Percentiles rank a stretch among this genome's conserved stretches.
Evolutionary conservation across 257 asterid species (phyloP).

Genomic region (Rehmannia glutinosa): DNA sequence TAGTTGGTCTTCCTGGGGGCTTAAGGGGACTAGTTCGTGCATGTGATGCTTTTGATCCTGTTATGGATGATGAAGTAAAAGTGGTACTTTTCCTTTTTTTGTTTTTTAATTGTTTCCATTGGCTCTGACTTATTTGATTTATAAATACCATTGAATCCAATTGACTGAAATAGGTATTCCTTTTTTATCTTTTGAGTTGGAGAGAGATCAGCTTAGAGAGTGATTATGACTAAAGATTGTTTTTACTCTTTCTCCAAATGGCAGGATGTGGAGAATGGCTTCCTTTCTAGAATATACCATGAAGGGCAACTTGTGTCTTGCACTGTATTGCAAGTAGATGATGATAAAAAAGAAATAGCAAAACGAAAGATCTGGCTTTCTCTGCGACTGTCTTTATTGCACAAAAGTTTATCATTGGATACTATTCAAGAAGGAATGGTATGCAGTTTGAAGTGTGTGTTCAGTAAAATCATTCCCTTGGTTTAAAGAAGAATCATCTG

Average conservation of each 20-base stretch:
- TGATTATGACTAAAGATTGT: neutral
- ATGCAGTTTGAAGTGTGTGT: constrained; percentile 21
- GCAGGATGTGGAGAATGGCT: constrained; percentile 48
- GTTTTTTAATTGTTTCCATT: neutral
- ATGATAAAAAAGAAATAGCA: constrained; percentile 71
- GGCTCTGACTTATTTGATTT: neutral
- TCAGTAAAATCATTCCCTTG: neutral
- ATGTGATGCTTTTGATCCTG: constrained; percentile 74
- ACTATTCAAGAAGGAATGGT: constrained; percentile 97
- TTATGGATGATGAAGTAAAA: constrained; percentile 29
- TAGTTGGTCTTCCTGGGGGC: constrained; percentile 92
- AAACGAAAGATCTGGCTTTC: constrained; percentile 95
- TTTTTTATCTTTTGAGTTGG: neutral
- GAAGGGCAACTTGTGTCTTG: constrained; percentile 90
- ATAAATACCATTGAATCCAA: neutral
- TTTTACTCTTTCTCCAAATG: constrained; percentile 14
- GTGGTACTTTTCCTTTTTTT: constrained; percentile 29
- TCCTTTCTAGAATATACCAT: constrained; percentile 63
- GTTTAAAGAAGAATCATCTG: constrained; percentile 16
- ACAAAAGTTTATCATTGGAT: constrained; percentile 69
- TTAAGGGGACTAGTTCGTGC: constrained; percentile 90
- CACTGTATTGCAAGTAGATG: constrained; percentile 72
- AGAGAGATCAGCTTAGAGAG: neutral
- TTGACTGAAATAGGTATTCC: neutral
- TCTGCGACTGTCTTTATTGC: constrained; percentile 65